phyloP scores from a whole-genome alignment of 2,329 filamentous ascomycete species.

The Fusarium praegraminearum region DNA sequence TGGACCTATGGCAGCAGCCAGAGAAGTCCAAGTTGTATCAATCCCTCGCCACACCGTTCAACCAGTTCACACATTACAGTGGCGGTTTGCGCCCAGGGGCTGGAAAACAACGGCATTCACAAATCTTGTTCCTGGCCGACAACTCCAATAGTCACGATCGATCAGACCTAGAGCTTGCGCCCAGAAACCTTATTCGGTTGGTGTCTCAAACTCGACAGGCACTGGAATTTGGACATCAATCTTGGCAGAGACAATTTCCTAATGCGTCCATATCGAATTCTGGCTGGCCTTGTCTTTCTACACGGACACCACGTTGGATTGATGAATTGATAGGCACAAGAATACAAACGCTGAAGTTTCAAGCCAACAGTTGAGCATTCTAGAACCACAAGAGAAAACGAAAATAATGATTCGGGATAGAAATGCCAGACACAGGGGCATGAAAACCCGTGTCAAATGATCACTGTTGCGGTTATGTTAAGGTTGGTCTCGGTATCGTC shows the following conservation, averaged over 20 bases:
- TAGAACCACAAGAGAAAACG: background rate
- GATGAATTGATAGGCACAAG: background rate
- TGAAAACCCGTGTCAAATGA: background rate
- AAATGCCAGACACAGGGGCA: no score
- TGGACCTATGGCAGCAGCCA: no score
- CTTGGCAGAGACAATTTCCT: background rate
- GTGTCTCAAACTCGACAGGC: background rate
- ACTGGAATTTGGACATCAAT: slow-evolving; percentile 32
- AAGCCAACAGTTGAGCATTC: background rate
- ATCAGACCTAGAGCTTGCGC: slow-evolving; percentile 9
- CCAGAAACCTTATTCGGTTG: slow-evolving; percentile 19
- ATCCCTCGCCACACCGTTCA: background rate
- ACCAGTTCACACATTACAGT: background rate
- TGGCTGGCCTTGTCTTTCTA: background rate
- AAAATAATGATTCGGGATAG: background rate
- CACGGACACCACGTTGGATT: background rate
- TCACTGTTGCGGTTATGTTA: slow-evolving; percentile 21
- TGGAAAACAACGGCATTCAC: background rate
- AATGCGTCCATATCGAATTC: slow-evolving; percentile 4
- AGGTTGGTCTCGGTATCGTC: slow-evolving; percentile 7
- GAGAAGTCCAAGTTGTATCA: background rate
- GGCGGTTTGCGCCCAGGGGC: slow-evolving; percentile 8
- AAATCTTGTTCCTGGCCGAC: slow-evolving; percentile 19
- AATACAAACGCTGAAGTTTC: background rate
- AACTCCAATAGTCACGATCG: background rate